Conservation (phyloP, 192 early-diverging fungal species). For the Coemansia erecta region DNA sequence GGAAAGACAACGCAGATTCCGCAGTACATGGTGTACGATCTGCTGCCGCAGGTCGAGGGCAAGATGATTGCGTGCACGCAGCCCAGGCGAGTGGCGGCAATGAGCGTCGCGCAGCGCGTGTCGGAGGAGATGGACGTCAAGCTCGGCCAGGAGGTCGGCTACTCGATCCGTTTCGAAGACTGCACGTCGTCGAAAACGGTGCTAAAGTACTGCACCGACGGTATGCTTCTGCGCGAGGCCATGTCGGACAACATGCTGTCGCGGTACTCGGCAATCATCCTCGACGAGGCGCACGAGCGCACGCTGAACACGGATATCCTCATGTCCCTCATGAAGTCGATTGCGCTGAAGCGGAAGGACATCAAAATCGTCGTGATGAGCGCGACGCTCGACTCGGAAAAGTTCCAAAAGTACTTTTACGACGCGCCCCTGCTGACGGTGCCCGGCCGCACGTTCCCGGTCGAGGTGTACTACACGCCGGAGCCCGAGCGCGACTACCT, state of each 20-base stretch:
- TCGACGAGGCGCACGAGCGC: slow-evolving; percentile 99
- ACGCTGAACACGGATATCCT: slow-evolving; percentile 95
- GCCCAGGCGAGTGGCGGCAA: slow-evolving; percentile 98
- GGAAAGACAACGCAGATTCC: slow-evolving; percentile 99
- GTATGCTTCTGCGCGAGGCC: slow-evolving; percentile 98
- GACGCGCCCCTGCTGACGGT: slow-evolving; percentile 89
- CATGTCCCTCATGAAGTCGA: slow-evolving; percentile 94
- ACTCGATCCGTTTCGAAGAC: slow-evolving; percentile 98
- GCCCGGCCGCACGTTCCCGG: slow-evolving; percentile 97
- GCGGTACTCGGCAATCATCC: slow-evolving; percentile 91
- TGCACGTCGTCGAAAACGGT: slow-evolving; percentile 79
- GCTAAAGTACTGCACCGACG: slow-evolving; percentile 98
- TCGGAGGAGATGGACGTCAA: slow-evolving; percentile 94
- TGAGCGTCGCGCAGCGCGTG: slow-evolving; percentile 98
- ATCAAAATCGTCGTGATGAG: slow-evolving; percentile 95
- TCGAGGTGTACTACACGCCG: slow-evolving; percentile 96
- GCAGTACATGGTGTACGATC: slow-evolving; percentile 90
- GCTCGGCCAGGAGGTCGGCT: slow-evolving; percentile 95
- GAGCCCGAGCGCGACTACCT: slow-evolving; percentile 97
- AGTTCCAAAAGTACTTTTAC: slow-evolving; percentile 99
- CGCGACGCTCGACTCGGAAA: slow-evolving; percentile 97
- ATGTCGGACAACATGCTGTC: slow-evolving; percentile 88
- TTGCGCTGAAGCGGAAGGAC: slow-evolving; percentile 57
- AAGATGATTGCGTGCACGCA: slow-evolving; percentile 98
- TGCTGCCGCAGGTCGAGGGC: slow-evolving; percentile 82